Base-by-base conservation (phyloP, 805 yeast genomes). In the Metschnikowia bowlesiae region DNA sequence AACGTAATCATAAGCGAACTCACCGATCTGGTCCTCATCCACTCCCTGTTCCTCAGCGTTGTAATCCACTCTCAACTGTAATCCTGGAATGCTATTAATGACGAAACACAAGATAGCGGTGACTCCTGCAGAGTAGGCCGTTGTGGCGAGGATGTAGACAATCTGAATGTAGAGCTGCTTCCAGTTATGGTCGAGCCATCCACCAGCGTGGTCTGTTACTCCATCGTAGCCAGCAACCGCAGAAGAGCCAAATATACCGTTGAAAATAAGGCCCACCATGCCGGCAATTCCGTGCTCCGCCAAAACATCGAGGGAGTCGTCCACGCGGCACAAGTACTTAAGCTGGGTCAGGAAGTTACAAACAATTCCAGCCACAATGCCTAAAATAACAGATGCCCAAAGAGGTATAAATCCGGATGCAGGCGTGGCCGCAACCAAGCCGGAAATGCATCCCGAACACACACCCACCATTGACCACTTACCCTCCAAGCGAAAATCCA, bases 241-340 rank as follows among this genome's bases (percentile, higher is more conserved):
- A 49, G 86, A 80, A 6, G 91, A 88, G 13, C 88, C 97, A 64
- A 94, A 91, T 1, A 92, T 64, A 0, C 88, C 97, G 64, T 89
- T 90, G 73, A 89, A 90, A n/a, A 92, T 51, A 44, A 91, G 75
- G 0, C 99, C 98, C 42, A 92, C 78, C 43, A 91, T 78, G 32
- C 99, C 99, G 0, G 97, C 98, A 60, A 92, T 78, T 45, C 97
- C 98, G 84, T 92, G 99, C 81, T 92, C 98, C n/a, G 98, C 98
- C 65, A 92, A 78, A 46, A 90, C 83, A 85, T 94, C 98, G 60
- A 94, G 73, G 1, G 97, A 84, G 71, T 92, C 99, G 67, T 94
- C 98, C 46, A 92, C 90, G 52, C 79, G 78, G 43, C 87, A 71
- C 55, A 88, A 70, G 64, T 86, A 88, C 70, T 92, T 92, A 66